Conservation (phyloP, 1,284 basidiomycete genomes). For the Malassezia furfur region DNA sequence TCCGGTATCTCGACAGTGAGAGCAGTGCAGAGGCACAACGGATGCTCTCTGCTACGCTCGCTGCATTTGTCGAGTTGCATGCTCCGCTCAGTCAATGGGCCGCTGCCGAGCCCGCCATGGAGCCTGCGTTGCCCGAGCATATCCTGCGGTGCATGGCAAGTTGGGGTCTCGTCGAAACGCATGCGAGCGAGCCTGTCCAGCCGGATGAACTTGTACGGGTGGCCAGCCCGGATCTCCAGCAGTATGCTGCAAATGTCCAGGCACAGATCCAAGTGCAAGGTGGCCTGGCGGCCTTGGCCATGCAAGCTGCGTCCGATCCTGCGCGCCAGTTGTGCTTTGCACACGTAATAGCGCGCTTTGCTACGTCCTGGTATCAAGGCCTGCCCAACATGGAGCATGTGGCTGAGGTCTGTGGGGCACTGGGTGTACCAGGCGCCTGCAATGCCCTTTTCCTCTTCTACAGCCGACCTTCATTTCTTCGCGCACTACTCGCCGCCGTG, state of each 20-base stretch:
- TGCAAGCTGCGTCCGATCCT: neutral
- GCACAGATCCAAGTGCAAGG: neutral
- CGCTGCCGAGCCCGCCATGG: neutral
- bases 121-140: neutral
- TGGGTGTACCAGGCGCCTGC: neutral
- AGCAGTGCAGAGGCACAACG: neutral
- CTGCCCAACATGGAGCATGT: neutral
- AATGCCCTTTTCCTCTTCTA: conserved; percentile 4
- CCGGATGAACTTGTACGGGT: neutral
- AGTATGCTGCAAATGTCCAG: neutral
- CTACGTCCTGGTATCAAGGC: neutral
- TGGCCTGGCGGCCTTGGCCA: neutral
- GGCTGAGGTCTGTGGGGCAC: neutral
- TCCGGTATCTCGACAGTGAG: neutral
- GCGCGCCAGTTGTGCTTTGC: neutral
- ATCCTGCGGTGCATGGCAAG: neutral
- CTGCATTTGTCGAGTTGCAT: neutral
- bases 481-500: neutral
- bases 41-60: neutral
- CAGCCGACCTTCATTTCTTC: neutral
- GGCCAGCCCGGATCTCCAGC: neutral
- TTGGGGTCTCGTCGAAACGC: neutral
- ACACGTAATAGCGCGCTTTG: neutral
- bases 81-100: neutral
- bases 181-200: neutral